Percentiles rank a stretch among this genome's conserved stretches.
phyloP scores from a whole-genome alignment of 2,329 filamentous ascomycete species.

The Tolypocladium pustulatum region DNA sequence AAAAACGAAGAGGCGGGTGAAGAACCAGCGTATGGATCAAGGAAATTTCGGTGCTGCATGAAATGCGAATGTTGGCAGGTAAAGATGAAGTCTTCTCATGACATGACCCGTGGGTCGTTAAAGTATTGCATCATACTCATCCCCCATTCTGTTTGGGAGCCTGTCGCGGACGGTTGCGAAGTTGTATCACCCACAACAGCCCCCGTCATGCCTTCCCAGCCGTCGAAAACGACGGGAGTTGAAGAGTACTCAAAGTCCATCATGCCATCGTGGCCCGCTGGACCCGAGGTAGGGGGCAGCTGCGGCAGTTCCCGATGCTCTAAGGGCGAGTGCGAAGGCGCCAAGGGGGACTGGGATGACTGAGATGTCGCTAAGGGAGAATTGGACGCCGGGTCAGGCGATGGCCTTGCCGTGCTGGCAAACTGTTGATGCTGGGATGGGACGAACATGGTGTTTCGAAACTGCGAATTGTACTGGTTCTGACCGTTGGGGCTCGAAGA shows the following conservation, averaged over 20 bases:
- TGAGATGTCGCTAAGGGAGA: constrained; percentile 15
- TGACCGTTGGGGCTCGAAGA: constrained; percentile 12
- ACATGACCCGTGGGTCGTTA: constrained; percentile 19
- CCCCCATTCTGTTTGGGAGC: constrained; percentile 15
- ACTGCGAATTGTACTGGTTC: constrained; percentile 16
- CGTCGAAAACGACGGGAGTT: constrained; percentile 25
- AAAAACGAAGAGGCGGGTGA: background rate
- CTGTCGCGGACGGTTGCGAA: constrained; percentile 12
- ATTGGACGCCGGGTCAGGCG: constrained; percentile 22
- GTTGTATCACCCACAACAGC: constrained; percentile 17
- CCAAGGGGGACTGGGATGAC: constrained; percentile 18
- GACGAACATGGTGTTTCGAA: constrained; percentile 21
- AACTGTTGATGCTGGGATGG: constrained; percentile 21
- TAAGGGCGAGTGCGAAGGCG: constrained; percentile 16
- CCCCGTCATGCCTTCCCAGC: constrained; percentile 29
- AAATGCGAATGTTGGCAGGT: background rate
- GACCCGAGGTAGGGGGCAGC: constrained; percentile 13
- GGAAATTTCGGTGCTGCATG: background rate
- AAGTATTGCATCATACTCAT: constrained; percentile 27
- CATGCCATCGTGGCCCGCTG: constrained; percentile 17
- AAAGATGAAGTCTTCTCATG: constrained; percentile 3
- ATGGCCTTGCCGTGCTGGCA: constrained; percentile 14
- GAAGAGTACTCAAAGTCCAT: constrained; percentile 35
- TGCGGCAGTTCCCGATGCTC: constrained; percentile 27
- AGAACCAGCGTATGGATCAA: background rate